Evolutionary conservation across 257 asterid genomes (phyloP).

Genomic region (Solanum chiquidenum): DNA sequence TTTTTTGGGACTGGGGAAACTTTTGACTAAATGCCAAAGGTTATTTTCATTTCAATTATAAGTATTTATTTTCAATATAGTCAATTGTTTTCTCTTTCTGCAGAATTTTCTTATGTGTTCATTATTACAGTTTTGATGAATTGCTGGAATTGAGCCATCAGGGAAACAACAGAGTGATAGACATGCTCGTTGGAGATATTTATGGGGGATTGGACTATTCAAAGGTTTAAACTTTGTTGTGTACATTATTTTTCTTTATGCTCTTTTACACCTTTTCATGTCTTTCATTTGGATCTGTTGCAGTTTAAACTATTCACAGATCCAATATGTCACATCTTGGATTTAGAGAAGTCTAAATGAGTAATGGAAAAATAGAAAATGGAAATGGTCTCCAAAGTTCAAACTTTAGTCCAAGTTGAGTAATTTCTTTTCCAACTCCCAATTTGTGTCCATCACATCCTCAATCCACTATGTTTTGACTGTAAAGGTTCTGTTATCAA

Average conservation of each 20-base stretch:
- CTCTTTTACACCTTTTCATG: neutral
- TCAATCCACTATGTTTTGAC: neutral
- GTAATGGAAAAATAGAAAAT: neutral
- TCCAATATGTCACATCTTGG: neutral
- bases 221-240: constrained; percentile 34
- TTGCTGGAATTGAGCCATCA: constrained; percentile 69
- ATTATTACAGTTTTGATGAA: constrained; percentile 69
- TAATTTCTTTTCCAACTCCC: neutral
- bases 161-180: constrained; percentile 83
- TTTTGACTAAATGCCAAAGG: constrained; percentile 90
- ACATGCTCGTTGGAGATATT: constrained; percentile 97
- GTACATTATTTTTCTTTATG: neutral
- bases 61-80: neutral
- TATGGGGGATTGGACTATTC: constrained; percentile 77
- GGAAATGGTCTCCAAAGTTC: neutral
- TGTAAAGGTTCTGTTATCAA: neutral
- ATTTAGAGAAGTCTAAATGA: neutral
- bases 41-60: constrained; percentile 12
- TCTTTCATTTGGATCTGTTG: neutral
- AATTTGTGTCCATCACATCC: neutral
- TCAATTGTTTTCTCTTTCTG: neutral
- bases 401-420: neutral
- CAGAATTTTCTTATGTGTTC: neutral
- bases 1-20: constrained; percentile 93
- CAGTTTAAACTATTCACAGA: neutral